These are phyloP conservation scores for Gillenia trifoliata DNA, from an alignment of 306 rosid species.

Conservation along the genomic window DNA sequence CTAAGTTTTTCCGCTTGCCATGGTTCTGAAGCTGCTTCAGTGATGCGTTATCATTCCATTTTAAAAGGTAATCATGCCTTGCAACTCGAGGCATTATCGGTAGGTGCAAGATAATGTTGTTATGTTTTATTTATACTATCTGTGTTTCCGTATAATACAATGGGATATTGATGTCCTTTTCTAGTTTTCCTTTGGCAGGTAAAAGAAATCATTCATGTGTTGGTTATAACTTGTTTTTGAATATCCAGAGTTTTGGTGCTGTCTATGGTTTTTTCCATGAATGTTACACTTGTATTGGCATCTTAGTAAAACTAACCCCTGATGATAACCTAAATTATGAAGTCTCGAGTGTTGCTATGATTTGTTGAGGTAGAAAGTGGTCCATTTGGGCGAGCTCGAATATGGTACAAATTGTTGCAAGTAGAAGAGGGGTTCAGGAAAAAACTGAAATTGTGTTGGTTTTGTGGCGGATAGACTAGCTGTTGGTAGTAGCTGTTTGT, in stretches of 20 bases:
- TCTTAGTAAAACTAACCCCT: neutral
- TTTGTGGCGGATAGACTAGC: neutral
- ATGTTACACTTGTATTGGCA: neutral
- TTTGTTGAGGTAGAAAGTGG: neutral
- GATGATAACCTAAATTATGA: neutral
- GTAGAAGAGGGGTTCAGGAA: neutral
- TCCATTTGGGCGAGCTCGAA: neutral
- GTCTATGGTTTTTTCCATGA: neutral
- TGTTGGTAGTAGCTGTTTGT: neutral
- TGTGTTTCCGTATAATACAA: neutral
- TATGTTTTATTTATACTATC: slow-evolving; percentile 7
- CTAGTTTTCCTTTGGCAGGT: slow-evolving; percentile 54
- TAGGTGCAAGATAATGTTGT: neutral
- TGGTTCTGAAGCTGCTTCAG: slow-evolving; percentile 2
- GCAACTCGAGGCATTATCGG: neutral
- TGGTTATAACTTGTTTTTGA: slow-evolving; percentile 13
- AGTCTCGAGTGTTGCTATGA: neutral
- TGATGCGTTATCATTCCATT: neutral
- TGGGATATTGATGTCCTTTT: slow-evolving; percentile 28
- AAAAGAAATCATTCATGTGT: slow-evolving; percentile 30
- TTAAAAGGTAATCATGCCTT: slow-evolving; percentile 5
- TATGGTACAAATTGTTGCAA: neutral
- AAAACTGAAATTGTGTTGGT: neutral
- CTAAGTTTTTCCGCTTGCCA: neutral
- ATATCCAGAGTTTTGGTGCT: neutral